phyloP scores from a whole-genome alignment of 768 basidiomycete species.

The Lactarius evosmus region DNA sequence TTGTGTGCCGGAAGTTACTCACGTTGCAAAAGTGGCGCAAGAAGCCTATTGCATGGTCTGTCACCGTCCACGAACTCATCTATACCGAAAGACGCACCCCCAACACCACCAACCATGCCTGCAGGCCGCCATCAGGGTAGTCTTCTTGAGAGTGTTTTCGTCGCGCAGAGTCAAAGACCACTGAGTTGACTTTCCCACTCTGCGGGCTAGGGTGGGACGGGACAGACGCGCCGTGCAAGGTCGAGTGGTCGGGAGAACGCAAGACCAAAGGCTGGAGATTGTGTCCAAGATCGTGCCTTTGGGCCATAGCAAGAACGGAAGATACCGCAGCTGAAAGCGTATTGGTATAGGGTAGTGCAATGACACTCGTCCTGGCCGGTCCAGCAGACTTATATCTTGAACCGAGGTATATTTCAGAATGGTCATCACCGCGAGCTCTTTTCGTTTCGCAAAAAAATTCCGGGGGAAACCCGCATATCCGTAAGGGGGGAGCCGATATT shows the following conservation, averaged over 20 bases:
- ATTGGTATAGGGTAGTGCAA: not conserved
- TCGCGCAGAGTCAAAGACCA: too few relatives aligned
- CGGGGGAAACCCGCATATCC: not conserved
- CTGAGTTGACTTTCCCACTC: not conserved
- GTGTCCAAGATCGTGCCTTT: not conserved
- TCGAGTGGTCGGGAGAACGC: not conserved
- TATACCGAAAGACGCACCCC: conserved; percentile 35
- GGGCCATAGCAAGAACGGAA: not conserved
- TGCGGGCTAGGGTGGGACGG: not conserved
- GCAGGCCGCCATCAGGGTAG: conserved; percentile 44
- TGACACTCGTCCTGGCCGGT: not conserved
- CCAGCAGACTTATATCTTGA: not conserved
- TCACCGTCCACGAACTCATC: not conserved
- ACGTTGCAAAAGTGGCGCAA: conserved; percentile 46
- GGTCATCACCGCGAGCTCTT: not conserved
- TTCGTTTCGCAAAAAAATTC: not conserved
- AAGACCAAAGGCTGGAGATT: not conserved
- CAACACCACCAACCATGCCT: conserved; percentile 43
- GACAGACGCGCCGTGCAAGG: not conserved
- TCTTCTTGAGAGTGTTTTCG: conserved; percentile 22
- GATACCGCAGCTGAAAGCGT: not conserved
- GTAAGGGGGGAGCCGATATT: not conserved
- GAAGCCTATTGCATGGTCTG: conserved; percentile 16
- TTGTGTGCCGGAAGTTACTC: conserved; percentile 28
- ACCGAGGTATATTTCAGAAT: not conserved